Conservation (phyloP, 192 early-diverging fungal species). For the Radiomyces spectabilis region DNA sequence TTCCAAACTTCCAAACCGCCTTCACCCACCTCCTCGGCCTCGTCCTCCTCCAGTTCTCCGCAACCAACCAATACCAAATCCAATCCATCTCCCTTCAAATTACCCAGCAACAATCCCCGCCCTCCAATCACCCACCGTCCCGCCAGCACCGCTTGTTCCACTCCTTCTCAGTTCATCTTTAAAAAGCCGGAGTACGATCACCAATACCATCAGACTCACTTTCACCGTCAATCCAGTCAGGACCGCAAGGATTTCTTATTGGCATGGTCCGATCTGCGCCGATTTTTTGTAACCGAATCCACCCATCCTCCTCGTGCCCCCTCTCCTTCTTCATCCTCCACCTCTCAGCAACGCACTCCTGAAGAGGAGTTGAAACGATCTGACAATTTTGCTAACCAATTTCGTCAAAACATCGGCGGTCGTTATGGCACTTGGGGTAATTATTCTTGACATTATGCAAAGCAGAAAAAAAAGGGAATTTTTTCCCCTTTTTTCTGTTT, state of each 20-base stretch:
- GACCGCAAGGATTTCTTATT: constrained; percentile 14
- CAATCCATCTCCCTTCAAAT: background rate
- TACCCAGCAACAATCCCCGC: constrained; percentile 1
- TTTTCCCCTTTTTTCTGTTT: no score
- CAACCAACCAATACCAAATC: background rate
- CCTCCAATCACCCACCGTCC: constrained; percentile 14
- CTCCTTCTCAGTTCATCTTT: constrained; percentile 24
- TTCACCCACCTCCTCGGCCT: constrained; percentile 17
- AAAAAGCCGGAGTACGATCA: constrained; percentile 25
- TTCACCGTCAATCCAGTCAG: constrained; percentile 9
- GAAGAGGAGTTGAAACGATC: background rate
- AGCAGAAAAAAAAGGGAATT: background rate
- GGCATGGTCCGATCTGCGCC: constrained; percentile 19
- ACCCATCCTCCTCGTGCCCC: background rate
- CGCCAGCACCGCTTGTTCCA: constrained; percentile 10
- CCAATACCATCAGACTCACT: constrained; percentile 20
- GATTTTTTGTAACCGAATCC: constrained; percentile 13
- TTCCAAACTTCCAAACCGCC: constrained; percentile 21
- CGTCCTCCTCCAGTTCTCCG: constrained; percentile 9
- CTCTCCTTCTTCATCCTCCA: constrained; percentile 1
- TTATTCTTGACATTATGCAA: no score
- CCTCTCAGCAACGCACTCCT: background rate
- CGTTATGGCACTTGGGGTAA: constrained; percentile 28
- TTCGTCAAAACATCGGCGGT: constrained; percentile 16
- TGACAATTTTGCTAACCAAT: constrained; percentile 22